These are phyloP conservation scores for Porogramme epimiltina DNA, from an alignment of 1,284 basidiomycete species.

Conservation along the genomic window DNA sequence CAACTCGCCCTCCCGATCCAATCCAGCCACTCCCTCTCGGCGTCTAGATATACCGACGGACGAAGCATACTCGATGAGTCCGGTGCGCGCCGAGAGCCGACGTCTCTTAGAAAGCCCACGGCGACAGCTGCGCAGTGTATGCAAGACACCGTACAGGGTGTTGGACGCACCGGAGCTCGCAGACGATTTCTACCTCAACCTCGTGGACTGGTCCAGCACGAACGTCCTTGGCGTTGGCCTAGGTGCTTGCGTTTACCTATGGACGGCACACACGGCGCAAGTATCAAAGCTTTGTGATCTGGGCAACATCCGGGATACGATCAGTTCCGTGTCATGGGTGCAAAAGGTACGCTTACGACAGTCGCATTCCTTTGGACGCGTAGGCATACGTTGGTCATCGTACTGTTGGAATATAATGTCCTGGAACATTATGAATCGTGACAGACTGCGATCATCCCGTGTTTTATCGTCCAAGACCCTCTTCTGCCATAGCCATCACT, in stretches of 20 bases:
- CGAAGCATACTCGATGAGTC: conserved; percentile 88
- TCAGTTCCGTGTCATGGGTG: conserved; percentile 92
- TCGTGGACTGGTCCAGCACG: conserved; percentile 96
- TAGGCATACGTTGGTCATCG: too few relatives aligned
- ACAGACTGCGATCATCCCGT: too few relatives aligned
- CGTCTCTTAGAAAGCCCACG: conserved; percentile 86
- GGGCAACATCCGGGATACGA: conserved; percentile 57
- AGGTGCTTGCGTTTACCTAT: conserved; percentile 91
- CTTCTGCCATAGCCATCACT: too few relatives aligned
- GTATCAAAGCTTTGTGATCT: conserved; percentile 94
- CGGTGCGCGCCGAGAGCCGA: conserved; percentile 84
- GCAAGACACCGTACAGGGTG: conserved; percentile 96
- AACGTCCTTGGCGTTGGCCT: conserved; percentile 95
- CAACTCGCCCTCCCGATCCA: conserved; percentile 61
- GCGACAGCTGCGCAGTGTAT: conserved; percentile 80
- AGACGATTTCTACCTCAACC: conserved; percentile 98
- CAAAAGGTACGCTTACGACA: conserved; percentile 61
- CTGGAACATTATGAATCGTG: too few relatives aligned
- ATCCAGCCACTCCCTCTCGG: conserved; percentile 57
- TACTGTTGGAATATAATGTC: too few relatives aligned
- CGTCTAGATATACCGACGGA: conserved; percentile 78
- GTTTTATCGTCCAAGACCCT: too few relatives aligned
- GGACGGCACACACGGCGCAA: conserved; percentile 92
- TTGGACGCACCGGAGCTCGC: conserved; percentile 96
- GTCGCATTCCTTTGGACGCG: not conserved